Evolutionary conservation across 768 basidiomycete genomes (phyloP).

Genomic region (Butyriboletus loyo): DNA sequence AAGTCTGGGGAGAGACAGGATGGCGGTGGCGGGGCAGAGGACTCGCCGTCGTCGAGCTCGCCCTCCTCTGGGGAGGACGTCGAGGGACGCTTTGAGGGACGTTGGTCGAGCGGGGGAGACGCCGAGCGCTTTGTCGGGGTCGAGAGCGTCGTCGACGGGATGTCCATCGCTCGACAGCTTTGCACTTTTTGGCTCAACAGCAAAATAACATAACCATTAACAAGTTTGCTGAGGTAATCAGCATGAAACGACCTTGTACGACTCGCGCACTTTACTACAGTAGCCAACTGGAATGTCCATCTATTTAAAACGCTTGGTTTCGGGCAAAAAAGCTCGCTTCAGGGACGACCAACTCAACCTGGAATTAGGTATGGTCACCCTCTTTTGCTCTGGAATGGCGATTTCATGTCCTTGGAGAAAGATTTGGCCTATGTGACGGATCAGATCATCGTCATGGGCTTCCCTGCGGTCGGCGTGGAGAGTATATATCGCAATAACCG

Average conservation of each 20-base stretch:
- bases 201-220: not conserved
- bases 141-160: constrained; percentile 13
- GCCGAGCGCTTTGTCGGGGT: constrained; percentile 51
- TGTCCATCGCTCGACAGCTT: constrained; percentile 14
- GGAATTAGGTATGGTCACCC: constrained; percentile 57
- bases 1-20: constrained; percentile 16
- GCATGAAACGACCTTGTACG: not conserved
- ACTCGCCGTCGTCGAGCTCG: constrained; percentile 63
- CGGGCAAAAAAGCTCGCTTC: constrained; percentile 78
- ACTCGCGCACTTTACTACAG: no score
- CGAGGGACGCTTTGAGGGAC: constrained; percentile 53
- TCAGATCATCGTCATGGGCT: constrained; percentile 77
- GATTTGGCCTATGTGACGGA: constrained; percentile 73
- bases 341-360: constrained; percentile 63
- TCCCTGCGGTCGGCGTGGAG: constrained; percentile 77
- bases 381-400: constrained; percentile 10
- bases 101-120: constrained; percentile 49
- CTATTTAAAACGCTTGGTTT: constrained; percentile 70
- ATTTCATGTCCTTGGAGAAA: constrained; percentile 11
- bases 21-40: constrained; percentile 4
- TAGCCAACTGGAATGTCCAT: constrained; percentile 41
- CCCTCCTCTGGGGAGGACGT: constrained; percentile 77
- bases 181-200: not conserved
- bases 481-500: constrained; percentile 76
- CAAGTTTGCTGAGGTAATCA: constrained; percentile 19